Base-by-base conservation (phyloP, 441 rosid genomes). In the Oxalis stricta region DNA sequence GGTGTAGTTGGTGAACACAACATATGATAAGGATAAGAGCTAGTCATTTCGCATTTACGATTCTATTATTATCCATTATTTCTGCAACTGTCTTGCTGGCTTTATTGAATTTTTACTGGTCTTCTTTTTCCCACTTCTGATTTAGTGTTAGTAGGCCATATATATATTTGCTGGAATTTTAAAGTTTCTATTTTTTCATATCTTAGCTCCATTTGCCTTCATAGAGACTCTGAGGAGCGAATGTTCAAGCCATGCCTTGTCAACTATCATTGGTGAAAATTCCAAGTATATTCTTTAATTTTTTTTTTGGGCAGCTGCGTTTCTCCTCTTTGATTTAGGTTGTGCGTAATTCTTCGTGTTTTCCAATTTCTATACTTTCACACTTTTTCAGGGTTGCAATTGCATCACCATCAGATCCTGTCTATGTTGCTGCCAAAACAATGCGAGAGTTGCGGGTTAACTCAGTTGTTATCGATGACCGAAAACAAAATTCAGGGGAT, bases 201-300 rank as follows among this genome's bases (percentile, higher is more conserved):
- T 71, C 61, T 50, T 73, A 77, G 92, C 79, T 22, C 80, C 78
- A 4, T 56, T 63, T 58, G 74, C 89, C 29, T 85, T 86, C 59
- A 77, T 91, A 10, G 96, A 91, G 50, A 91, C 95, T 9, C 57
- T 91, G 69, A 77, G 88, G 99, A 91, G 47, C 71, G 79, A 36
- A 79, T 86, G 93, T 83, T 91, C 62, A 91, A 86, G 68, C 99
- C 99, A 5, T 65, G n/a, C 93, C 10, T 68, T 91, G 65, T 83
- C 95, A 14, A 79, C 91, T 20, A 78, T 91, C 38, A 70, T 86
- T 50, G 64, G 76, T 3, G 99, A 86, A 53, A 75, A 52, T 53
- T 59, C 84, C 3, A 83, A 78, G 87, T 78, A 66, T 36, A 23
- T 53, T 40, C 18, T 26, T 26, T 7, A n/a, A 3, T 23, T 7